Base-by-base conservation (phyloP, 2,329 filamentous ascomycete genomes). In the Pseudocercospora crystallina region DNA sequence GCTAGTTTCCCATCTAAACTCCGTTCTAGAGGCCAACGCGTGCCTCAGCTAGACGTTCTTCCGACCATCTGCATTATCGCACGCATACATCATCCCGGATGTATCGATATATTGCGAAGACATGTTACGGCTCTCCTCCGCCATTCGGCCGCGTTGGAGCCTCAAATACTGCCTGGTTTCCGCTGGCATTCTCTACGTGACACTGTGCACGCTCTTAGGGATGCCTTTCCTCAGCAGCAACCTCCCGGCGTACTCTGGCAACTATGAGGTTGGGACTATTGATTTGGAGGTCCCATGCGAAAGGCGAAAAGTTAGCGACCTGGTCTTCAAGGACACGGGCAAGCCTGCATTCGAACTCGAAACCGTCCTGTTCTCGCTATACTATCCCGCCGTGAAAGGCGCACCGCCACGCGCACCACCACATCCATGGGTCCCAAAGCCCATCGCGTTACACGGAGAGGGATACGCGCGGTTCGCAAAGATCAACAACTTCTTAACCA, bases 311-410 rank as follows among this genome's bases (percentile, higher is more conserved):
- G 58, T 75, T 5, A 64, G 63, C 51, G 62, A 70, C n/a, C 68
- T 64, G 7, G 60, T 66, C 14, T 64, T 73, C 55, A 71, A 70
- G 51, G 63, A 65, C 40, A 71, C 64, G 7, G 67, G 71, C 29
- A 60, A 69, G 32, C 69, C 69, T 14, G 71, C 72, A 5, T 75
- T 76, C 42, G 29, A 74, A 57, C 61, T 76, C n/a, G 58, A 70
- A 29, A 76, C 73, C 8, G 68, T 76, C 5, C 67, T 75, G 3
- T 69, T 75, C 54, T 73, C 73, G 1, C 56, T 77, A 2, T 77
- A 73, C 64, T 77, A 76, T 46, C 74, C 74, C 1, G 67, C 73
- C 1, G 57, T 60, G 1, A 59, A 65, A 35, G 65, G 63, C 30
- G 54, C 53, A 5, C 20, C 15, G n/a, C 56, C 64, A 8, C 33